A percentile compares a stretch with the other conserved stretches of the same genome.
phyloP scores from a whole-genome alignment of 768 basidiomycete species.

The Xerocomellus chrysenteron region DNA sequence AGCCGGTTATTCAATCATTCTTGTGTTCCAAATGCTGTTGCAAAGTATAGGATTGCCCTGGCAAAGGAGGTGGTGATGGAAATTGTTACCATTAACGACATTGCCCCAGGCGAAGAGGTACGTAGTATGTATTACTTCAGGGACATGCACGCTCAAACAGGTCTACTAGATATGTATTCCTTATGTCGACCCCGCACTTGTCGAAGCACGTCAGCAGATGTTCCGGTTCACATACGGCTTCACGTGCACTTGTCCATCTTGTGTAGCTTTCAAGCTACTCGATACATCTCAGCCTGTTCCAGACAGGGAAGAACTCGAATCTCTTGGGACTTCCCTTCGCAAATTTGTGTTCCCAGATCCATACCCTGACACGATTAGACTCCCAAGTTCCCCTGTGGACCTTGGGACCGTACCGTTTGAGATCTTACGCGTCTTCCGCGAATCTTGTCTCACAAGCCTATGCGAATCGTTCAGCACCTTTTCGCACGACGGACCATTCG shows the following conservation, averaged over 20 bases:
- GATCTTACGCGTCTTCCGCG: conserved; percentile 49
- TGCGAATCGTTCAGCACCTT: conserved; percentile 64
- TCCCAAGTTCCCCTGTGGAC: conserved; percentile 19
- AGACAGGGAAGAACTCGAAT: conserved; percentile 14
- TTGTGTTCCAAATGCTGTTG: conserved; percentile 69
- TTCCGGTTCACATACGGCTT: conserved; percentile 68
- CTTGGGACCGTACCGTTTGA: conserved; percentile 36
- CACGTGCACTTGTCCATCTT: conserved; percentile 59
- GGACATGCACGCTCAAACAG: not conserved
- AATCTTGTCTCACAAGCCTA: conserved; percentile 54
- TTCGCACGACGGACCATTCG: conserved; percentile 66
- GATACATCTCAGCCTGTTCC: conserved; percentile 41
- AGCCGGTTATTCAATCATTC: conserved; percentile 86
- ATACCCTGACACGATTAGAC: not conserved
- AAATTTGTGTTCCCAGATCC: conserved; percentile 37
- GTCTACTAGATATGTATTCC: conserved; percentile 63
- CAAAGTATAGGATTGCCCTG: conserved; percentile 51
- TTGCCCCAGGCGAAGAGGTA: conserved; percentile 66
- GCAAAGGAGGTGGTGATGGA: conserved; percentile 52
- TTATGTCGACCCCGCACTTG: conserved; percentile 75
- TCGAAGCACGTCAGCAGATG: conserved; percentile 57
- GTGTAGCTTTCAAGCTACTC: conserved; percentile 42
- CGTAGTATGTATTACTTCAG: not conserved
- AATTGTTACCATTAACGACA: conserved; percentile 59
- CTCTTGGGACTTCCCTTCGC: conserved; percentile 36